Percentiles rank a stretch among this genome's conserved stretches.
These are phyloP conservation scores for Trichocomaceae sp. DNA, from an alignment of 2,329 filamentous ascomycete species.

Conservation along the genomic window DNA sequence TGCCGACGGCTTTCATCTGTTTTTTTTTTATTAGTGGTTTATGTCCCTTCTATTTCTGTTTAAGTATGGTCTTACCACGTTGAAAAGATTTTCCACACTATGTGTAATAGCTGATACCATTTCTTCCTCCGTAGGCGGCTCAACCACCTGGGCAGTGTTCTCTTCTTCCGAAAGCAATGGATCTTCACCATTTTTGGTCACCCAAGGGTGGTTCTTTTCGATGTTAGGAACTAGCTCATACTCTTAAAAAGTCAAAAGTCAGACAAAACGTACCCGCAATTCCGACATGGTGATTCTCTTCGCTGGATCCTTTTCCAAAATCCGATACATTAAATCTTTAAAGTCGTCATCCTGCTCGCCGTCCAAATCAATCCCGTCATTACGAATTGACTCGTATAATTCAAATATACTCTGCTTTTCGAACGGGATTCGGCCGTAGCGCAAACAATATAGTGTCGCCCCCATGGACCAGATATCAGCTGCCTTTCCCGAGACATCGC, in stretches of 20 bases:
- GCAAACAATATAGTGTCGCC: slow-evolving; percentile 84
- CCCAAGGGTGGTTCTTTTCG: slow-evolving; percentile 78
- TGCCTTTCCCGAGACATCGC: slow-evolving; percentile 78
- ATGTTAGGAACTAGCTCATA: no score
- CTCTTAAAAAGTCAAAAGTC: no score
- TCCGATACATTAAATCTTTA: slow-evolving; percentile 61
- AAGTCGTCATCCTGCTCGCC: slow-evolving; percentile 61
- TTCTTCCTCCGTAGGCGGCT: slow-evolving; percentile 81
- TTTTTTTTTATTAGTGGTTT: neutral
- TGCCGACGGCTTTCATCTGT: slow-evolving; percentile 82
- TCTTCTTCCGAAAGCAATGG: slow-evolving; percentile 72
- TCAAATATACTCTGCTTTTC: slow-evolving; percentile 72
- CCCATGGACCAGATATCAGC: slow-evolving; percentile 99
- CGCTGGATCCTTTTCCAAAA: slow-evolving; percentile 78
- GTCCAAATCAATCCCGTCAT: slow-evolving; percentile 58
- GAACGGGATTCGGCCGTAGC: slow-evolving; percentile 84
- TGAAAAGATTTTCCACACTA: slow-evolving; percentile 79
- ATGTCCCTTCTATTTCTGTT: slow-evolving; percentile 1
- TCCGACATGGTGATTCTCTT: slow-evolving; percentile 78
- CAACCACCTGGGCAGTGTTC: slow-evolving; percentile 74
- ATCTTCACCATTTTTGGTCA: slow-evolving; percentile 73
- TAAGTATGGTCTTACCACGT: slow-evolving; percentile 53
- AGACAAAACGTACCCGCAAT: slow-evolving; percentile 59
- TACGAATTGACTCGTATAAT: slow-evolving; percentile 81
- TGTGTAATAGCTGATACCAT: slow-evolving; percentile 84